Evolutionary conservation across 192 early-diverging fungal genomes (phyloP).

Genomic region (Lobosporangium transversale): DNA sequence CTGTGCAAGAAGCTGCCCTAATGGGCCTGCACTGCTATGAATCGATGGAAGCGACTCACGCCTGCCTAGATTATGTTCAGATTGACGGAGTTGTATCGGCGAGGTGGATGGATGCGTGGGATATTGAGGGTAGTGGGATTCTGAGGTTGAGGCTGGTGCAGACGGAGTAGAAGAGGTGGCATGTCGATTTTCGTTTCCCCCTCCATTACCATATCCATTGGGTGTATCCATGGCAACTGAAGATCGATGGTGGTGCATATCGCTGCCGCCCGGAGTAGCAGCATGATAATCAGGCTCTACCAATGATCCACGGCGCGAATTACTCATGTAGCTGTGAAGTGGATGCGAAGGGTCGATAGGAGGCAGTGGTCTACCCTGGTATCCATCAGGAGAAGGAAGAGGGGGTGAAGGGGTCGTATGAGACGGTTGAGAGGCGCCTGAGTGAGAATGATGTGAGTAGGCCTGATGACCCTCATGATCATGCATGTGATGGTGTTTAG

Average conservation of each 20-base stretch:
- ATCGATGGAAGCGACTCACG: slow-evolving; percentile 50
- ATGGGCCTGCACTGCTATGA: slow-evolving; percentile 44
- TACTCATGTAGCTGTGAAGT: slow-evolving; percentile 35
- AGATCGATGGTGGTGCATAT: slow-evolving; percentile 19
- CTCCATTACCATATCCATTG: background rate
- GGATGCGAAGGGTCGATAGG: slow-evolving; percentile 48
- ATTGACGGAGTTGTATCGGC: slow-evolving; percentile 50
- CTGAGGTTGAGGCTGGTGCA: slow-evolving; percentile 13
- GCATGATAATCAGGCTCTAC: slow-evolving; percentile 29
- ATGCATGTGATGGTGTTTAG: slow-evolving; percentile 13
- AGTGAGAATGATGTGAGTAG: background rate
- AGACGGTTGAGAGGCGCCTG: background rate
- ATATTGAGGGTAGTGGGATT: slow-evolving; percentile 20
- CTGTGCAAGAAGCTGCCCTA: slow-evolving; percentile 47
- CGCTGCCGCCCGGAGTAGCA: background rate
- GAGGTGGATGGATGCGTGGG: slow-evolving; percentile 47
- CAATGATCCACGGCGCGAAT: slow-evolving; percentile 42
- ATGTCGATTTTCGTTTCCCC: background rate
- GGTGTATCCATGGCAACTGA: slow-evolving; percentile 8
- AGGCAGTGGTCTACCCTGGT: slow-evolving; percentile 34
- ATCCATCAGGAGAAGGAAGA: slow-evolving; percentile 35
- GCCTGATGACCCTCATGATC: slow-evolving; percentile 1
- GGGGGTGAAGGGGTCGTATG: slow-evolving; percentile 45
- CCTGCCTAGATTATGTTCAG: slow-evolving; percentile 38
- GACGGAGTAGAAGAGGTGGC: slow-evolving; percentile 21